Conservation (phyloP, 2,329 filamentous ascomycete genomes). For the Aspergillus pseudonomiae region DNA sequence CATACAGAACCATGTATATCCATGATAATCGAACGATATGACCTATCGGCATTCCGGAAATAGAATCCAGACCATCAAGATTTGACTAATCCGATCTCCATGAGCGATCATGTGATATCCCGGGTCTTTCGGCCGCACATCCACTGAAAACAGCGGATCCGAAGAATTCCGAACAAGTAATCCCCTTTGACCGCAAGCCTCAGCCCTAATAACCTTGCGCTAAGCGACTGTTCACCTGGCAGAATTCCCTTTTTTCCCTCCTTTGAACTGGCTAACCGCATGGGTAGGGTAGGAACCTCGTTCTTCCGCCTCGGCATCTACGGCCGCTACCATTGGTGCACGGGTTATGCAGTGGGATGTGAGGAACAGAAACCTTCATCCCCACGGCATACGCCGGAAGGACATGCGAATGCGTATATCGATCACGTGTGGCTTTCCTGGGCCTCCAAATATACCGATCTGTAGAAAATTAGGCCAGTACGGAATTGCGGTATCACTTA, state of each 20-base stretch:
- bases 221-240: slow-evolving; percentile 13
- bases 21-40: neutral
- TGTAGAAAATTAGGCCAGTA: neutral
- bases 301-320: neutral
- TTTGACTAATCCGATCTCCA: neutral
- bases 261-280: neutral
- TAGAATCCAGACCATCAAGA: neutral
- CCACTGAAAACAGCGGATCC: slow-evolving; percentile 9
- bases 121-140: slow-evolving; percentile 14
- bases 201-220: slow-evolving; percentile 20
- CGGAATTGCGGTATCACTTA: neutral
- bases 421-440: slow-evolving; percentile 7
- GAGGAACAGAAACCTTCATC: slow-evolving; percentile 7
- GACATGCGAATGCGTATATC: slow-evolving; percentile 7
- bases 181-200: slow-evolving; percentile 10
- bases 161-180: slow-evolving; percentile 22
- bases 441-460: neutral
- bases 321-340: neutral
- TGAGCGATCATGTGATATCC: slow-evolving; percentile 12
- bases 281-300: slow-evolving; percentile 1
- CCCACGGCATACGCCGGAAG: slow-evolving; percentile 20
- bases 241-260: neutral
- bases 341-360: neutral
- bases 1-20: neutral
- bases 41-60: neutral